Percentiles rank a stretch among this genome's conserved stretches.
phyloP scores from a whole-genome alignment of 2,329 filamentous ascomycete species.

The Fusarium avenaceum region DNA sequence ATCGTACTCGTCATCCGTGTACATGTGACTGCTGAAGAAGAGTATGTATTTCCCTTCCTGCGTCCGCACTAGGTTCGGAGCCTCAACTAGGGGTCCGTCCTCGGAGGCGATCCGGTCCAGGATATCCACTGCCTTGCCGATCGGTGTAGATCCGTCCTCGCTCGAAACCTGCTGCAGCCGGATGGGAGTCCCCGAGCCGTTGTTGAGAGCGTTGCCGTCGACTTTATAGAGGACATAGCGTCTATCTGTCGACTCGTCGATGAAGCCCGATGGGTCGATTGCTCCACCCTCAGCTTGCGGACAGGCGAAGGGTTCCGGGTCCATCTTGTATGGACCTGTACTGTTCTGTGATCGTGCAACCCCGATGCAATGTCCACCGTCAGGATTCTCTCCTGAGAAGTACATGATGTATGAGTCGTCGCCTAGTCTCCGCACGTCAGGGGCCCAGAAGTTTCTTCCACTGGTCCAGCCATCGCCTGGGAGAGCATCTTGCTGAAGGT shows the following conservation, averaged over 20 bases:
- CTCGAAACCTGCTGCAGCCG: conserved; percentile 66
- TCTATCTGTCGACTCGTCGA: conserved; percentile 64
- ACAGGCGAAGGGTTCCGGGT: conserved; percentile 65
- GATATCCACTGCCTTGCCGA: conserved; percentile 64
- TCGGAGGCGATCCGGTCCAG: conserved; percentile 57
- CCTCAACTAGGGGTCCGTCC: conserved; percentile 72
- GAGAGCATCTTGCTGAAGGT: conserved; percentile 67
- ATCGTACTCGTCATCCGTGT: conserved; percentile 66
- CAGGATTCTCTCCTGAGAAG: conserved; percentile 65
- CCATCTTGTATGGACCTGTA: conserved; percentile 66
- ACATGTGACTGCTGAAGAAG: conserved; percentile 74
- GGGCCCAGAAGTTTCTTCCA: conserved; percentile 70
- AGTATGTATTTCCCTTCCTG: conserved; percentile 67
- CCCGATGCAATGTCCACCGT: conserved; percentile 69
- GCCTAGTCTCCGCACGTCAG: conserved; percentile 66
- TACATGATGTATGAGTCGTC: conserved; percentile 71
- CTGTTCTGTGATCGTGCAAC: conserved; percentile 63
- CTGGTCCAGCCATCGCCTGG: conserved; percentile 68
- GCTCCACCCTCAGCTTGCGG: conserved; percentile 67
- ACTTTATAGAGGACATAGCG: conserved; percentile 75
- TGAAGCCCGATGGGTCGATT: conserved; percentile 73
- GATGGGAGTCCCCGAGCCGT: conserved; percentile 66
- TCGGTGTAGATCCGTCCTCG: conserved; percentile 64
- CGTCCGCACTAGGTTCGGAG: conserved; percentile 66
- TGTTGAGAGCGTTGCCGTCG: conserved; percentile 70